Base-by-base conservation (phyloP, 208 protist genomes). In the Trypanosoma mega region DNA sequence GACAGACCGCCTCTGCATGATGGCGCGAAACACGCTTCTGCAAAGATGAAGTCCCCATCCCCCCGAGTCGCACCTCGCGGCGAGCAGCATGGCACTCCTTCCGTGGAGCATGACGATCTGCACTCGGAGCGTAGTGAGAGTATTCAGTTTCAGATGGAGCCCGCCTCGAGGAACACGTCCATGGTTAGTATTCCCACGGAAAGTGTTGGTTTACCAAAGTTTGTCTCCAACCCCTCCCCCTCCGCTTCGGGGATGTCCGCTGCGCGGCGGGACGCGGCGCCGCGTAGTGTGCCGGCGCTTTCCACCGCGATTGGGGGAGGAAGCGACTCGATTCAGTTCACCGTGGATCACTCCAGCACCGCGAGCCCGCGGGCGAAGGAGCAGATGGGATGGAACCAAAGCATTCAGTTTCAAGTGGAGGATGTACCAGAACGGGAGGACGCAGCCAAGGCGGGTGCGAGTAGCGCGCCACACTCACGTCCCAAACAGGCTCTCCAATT, bases 351-450 rank as follows among this genome's bases (percentile, higher is more conserved):
- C 30, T 57, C 67, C 2, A 60, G n/a, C 11, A 29, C 14, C 34
- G 30, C 21, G 16, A 5, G 34, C n/a, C 23, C 12, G 18, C 8
- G 16, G 39, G 33, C 18, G 21, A 54, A 34, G 11, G 24, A 33
- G 7, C 62, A 70, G 39, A 48, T 54, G 1, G 24, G 49, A 18
- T 51, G 58, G 26, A 83, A 72, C 51, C 63, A 67, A 37, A 87
- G 80, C 68, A 84, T 81, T 47, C 51, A 73, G 16, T 83, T 83
- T 58, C 54, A 77, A 8, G 33, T 87, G n/a, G 52, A 70, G 11
- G 75, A 82, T 7, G 68, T 67, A 21, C 20, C 49, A n/a, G 27
- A 8, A 49, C 29, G 44, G 21, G 58, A 68, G 37, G 6, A 41
- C 30, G 29, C 21, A 29, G 52, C 7, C 9, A 3, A 9, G 26